Percentiles rank a stretch among this genome's conserved stretches.
These are phyloP conservation scores for Leccinum disarticulatum DNA, from an alignment of 768 basidiomycete species.

Conservation along the genomic window DNA sequence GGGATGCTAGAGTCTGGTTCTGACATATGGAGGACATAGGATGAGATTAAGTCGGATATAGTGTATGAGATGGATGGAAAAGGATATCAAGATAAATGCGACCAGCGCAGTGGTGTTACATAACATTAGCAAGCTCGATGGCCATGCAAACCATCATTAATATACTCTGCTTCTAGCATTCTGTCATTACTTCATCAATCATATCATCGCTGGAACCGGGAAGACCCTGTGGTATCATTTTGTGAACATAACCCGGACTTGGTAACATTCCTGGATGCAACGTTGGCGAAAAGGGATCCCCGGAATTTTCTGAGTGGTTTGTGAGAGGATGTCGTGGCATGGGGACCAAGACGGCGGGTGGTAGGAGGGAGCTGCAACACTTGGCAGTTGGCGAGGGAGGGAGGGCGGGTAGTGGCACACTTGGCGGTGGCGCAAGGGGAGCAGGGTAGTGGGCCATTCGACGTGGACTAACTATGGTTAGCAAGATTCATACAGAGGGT, in stretches of 20 bases:
- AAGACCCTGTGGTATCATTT: constrained; percentile 8
- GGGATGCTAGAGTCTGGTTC: background rate
- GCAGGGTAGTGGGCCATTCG: constrained; percentile 35
- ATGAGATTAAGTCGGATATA: constrained; percentile 20
- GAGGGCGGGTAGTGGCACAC: constrained; percentile 29
- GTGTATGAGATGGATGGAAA: constrained; percentile 5
- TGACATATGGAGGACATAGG: background rate
- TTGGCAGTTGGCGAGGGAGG: constrained; percentile 26
- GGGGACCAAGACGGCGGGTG: constrained; percentile 20
- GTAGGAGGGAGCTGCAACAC: constrained; percentile 13
- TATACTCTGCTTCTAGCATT: constrained; percentile 12
- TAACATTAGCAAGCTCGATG: background rate
- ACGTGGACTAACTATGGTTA: constrained; percentile 35
- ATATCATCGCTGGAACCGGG: constrained; percentile 2
- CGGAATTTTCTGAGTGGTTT: constrained; percentile 1
- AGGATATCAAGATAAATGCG: constrained; percentile 1
- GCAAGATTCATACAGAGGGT: constrained; percentile 1
- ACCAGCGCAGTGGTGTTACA: constrained; percentile 14
- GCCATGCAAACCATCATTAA: constrained; percentile 11
- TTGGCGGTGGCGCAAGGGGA: constrained; percentile 30
- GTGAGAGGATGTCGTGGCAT: constrained; percentile 21
- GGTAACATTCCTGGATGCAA: constrained; percentile 8
- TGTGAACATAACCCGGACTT: constrained; percentile 10
- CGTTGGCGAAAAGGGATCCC: background rate
- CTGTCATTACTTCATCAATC: constrained; percentile 23